Evolutionary conservation across 257 asterid genomes (phyloP).

Genomic region (Rehmannia glutinosa): DNA sequence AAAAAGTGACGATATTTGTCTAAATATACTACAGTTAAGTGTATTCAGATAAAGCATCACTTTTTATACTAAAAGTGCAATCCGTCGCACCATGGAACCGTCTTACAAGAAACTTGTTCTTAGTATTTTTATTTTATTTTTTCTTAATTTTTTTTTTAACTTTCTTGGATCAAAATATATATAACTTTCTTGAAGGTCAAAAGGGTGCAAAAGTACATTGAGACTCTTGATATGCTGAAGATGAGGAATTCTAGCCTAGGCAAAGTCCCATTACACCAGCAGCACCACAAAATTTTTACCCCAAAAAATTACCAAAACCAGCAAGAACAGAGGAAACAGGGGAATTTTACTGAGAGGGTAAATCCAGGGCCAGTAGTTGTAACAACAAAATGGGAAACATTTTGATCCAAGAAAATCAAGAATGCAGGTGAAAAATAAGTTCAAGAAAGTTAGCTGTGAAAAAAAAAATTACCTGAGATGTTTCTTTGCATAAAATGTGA

Average conservation of each 20-base stretch:
- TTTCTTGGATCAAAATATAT: background rate
- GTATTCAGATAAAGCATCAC: no score
- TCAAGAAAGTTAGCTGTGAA: constrained; percentile 19
- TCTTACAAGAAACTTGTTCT: no score
- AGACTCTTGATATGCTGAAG: constrained; percentile 74
- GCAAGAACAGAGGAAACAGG: constrained; percentile 34
- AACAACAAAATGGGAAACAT: constrained; percentile 82
- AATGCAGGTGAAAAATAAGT: constrained; percentile 1
- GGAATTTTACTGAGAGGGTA: constrained; percentile 24
- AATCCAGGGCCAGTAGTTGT: constrained; percentile 47
- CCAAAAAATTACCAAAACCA: constrained; percentile 29
- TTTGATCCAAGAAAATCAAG: constrained; percentile 26
- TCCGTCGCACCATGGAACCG: no score
- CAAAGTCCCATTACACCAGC: constrained; percentile 27
- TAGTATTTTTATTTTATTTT: no score
- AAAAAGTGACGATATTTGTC: no score
- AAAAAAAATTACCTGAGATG: no score
- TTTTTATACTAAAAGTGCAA: no score
- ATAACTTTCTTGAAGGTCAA: constrained; percentile 49
- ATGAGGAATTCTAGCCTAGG: constrained; percentile 43
- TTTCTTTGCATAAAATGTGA: no score
- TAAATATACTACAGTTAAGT: no score
- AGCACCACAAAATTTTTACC: constrained; percentile 18
- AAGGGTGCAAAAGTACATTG: constrained; percentile 83
- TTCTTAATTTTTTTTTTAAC: background rate